Evolutionary conservation across 331 rosid species (phyloP), one percentile per base, ranked within the genome.

Genomic region (Cucumis variabilis): DNA sequence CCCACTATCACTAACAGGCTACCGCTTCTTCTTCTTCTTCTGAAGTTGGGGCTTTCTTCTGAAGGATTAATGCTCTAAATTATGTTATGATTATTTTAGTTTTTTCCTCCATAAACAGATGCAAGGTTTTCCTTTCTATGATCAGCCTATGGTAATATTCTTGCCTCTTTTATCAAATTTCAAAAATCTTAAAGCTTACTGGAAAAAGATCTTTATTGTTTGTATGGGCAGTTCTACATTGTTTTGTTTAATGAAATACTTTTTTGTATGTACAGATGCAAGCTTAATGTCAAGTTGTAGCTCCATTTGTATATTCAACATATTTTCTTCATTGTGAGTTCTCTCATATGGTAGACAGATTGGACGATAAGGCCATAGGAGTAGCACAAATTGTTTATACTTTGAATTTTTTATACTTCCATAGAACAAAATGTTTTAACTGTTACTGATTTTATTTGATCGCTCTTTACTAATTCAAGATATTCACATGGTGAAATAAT

Each of bases 101-200:
- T 12, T 37, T 37, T 74, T 25, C 71, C 63, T 9, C 37, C 37
- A n/a, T 71, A 92, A 98, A 89, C 96, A 97, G 89, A 96, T 97
- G 99, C 99, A 97, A 84, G 98, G 98, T 86, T 97, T 97, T 86
- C 99, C 99, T 67, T 97, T 97, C 87, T 97, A 97, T 53, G 98
- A 97, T 88, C 96, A 94, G 88, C 99, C 98, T 81, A 97, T 97
- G 99, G 99, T 95, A 91, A 46, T 60, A 2, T n/a, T 48, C 28
- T 86, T 19, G 5, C 24, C 41, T 37, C 5, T 37, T 37, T 37
- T 37, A n/a, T 37, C 25, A 24, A 37, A n/a, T 51, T 6, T 9
- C 33, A 15, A 51, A 44, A 53, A 19, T 53, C 28, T 30, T 81
- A n/a, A 23, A 1, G n/a, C 23, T 58, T 63, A 33, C 60, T 62